Base-by-base conservation (phyloP, 176 grass and related monocot species). In the Stipa capillata region DNA sequence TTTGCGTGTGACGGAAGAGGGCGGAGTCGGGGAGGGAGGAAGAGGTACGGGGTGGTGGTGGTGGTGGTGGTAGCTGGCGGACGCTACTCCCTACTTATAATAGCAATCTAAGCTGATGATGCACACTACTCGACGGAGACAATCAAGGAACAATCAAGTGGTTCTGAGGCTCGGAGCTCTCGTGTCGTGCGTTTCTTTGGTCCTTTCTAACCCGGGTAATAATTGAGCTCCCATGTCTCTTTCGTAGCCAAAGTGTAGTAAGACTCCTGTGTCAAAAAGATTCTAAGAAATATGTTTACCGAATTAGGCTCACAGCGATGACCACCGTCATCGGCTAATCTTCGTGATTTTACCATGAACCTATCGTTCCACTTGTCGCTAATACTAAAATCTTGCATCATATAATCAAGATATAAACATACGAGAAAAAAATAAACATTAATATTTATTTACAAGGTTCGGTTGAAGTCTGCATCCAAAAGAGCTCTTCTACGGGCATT, bases 31-130 rank as follows among this genome's bases (percentile, higher is more conserved):
- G 20, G 60, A 35, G 42, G 62, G 8, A 50, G 5, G 17, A n/a
- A n/a, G 27, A 0, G 17, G 51, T n/a, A n/a, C n/a, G n/a, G 53
- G 63, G 20, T 8, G 50, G 50, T 53, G 50, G 50, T 23, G 50
- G 21, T 21, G 52, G 58, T 69, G 40, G 40, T 29, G 51, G 42
- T 53, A 67, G 69, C 76, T 80, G 76, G 37, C 25, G 6, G 37
- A 0, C 42, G 24, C 13, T 69, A 24, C 66, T 69, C 24, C 29
- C 67, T 79, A 79, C 67, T 84, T 87, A 87, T 83, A 87, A 32
- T 28, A 0, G 72, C 45, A 14, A n/a, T 43, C 24, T 70, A 39
- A 8, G 86, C 81, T 84, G 75, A 74, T 60, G n/a, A n/a, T n/a
- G n/a, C n/a, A 81, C 76, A 6, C 81, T 80, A 60, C 41, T 15